Conservation (phyloP, 2,329 filamentous ascomycete species). For the Aspergillus texensis region DNA sequence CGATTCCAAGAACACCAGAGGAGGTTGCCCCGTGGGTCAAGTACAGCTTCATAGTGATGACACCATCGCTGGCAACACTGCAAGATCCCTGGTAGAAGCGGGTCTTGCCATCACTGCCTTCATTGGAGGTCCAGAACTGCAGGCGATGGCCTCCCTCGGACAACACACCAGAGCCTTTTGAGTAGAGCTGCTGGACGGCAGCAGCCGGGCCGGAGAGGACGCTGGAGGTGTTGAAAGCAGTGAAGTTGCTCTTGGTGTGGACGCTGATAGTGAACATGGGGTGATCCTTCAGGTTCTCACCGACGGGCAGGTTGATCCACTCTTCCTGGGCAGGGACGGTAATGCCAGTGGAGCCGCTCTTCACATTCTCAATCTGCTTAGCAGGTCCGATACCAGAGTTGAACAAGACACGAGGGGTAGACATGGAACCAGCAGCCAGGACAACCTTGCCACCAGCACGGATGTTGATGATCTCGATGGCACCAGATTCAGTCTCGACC, state of each 20-base stretch:
- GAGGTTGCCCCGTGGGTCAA: constrained; percentile 26
- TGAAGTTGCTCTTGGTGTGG: constrained; percentile 23
- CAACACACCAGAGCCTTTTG: constrained; percentile 17
- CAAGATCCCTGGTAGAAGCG: constrained; percentile 27
- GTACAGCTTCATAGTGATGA: constrained; percentile 24
- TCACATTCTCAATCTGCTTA: constrained; percentile 48
- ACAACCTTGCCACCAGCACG: constrained; percentile 67
- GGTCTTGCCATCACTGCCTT: constrained; percentile 20
- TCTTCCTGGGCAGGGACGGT: constrained; percentile 41
- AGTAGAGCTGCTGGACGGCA: constrained; percentile 12
- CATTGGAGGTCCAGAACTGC: constrained; percentile 27
- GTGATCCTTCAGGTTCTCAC: constrained; percentile 52
- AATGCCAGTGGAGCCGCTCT: constrained; percentile 45
- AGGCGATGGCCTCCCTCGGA: constrained; percentile 24
- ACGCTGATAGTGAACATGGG: constrained; percentile 23
- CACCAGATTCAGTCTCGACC: constrained; percentile 18
- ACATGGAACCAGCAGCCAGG: constrained; percentile 68
- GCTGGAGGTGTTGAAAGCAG: constrained; percentile 19
- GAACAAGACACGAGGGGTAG: constrained; percentile 67
- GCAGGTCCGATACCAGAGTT: constrained; percentile 68
- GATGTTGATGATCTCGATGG: constrained; percentile 64
- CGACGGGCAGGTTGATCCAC: constrained; percentile 55
- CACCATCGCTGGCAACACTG: constrained; percentile 15
- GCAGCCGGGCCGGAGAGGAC: constrained; percentile 13
- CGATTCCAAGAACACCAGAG: constrained; percentile 19